Evolutionary conservation across 768 basidiomycete species (phyloP).

Genomic region (Collybiopsis confluens): DNA sequence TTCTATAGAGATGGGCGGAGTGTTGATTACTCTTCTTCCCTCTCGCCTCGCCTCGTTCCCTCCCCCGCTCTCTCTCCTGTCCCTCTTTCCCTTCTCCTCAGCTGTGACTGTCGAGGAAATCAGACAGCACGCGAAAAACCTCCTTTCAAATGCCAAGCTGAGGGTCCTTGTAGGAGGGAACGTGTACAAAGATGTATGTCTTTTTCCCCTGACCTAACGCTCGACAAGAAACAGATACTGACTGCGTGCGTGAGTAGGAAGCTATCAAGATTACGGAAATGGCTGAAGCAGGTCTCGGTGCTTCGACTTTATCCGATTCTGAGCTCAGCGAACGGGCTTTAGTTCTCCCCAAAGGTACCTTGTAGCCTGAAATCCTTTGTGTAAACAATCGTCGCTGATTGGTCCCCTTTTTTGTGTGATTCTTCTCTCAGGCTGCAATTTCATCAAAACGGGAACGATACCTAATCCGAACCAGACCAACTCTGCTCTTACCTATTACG

Average conservation of each 20-base stretch:
- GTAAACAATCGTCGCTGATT: not conserved
- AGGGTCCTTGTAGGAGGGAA: slow-evolving; percentile 82
- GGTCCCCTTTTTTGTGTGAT: no score
- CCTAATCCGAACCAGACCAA: slow-evolving; percentile 86
- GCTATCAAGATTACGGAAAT: slow-evolving; percentile 69
- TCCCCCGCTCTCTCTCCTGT: no score
- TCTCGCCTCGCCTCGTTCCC: no score
- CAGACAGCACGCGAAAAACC: slow-evolving; percentile 48
- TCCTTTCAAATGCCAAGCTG: slow-evolving; percentile 65
- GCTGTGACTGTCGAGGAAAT: slow-evolving; percentile 73
- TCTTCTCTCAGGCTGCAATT: slow-evolving; percentile 55
- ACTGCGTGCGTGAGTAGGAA: slow-evolving; percentile 45
- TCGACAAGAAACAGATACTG: not conserved
- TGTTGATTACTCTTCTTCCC: no score
- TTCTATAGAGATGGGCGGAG: no score
- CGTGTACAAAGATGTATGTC: slow-evolving; percentile 71
- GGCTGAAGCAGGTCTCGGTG: slow-evolving; percentile 60
- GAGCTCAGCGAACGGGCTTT: slow-evolving; percentile 56
- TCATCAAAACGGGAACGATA: slow-evolving; percentile 59
- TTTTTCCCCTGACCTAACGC: not conserved
- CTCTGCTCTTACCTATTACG: slow-evolving; percentile 80
- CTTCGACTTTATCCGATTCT: slow-evolving; percentile 48
- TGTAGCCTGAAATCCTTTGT: not conserved
- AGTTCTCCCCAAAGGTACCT: slow-evolving; percentile 65
- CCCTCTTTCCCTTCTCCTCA: slow-evolving; percentile 23